A percentile compares a stretch with the other conserved stretches of the same genome.
Evolutionary conservation across 2,329 filamentous ascomycete genomes (phyloP).

Genomic region (Elsinoe fawcettii): DNA sequence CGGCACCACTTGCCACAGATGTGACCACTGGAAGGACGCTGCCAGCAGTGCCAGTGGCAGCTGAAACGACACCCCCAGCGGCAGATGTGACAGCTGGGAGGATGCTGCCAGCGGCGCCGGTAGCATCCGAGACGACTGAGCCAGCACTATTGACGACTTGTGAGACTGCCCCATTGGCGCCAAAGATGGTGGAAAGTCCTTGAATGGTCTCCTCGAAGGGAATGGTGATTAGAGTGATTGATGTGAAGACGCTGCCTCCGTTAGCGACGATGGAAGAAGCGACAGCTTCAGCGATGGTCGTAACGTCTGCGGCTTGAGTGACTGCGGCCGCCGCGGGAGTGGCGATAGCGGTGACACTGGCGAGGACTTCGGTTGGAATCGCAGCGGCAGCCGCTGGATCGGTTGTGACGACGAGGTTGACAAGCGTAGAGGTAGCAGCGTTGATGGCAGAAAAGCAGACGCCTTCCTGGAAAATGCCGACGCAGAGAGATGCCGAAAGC

Average conservation of each 20-base stretch:
- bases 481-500: slow-evolving; percentile 11
- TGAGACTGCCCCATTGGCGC: neutral
- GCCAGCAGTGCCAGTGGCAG: neutral
- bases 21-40: neutral
- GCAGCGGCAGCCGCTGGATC: slow-evolving; percentile 2
- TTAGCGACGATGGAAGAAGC: neutral
- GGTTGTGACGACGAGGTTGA: slow-evolving; percentile 8
- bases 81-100: neutral
- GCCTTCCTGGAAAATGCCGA: slow-evolving; percentile 10
- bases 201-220: neutral
- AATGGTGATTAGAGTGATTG: slow-evolving; percentile 2
- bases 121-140: neutral
- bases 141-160: neutral
- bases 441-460: slow-evolving; percentile 9
- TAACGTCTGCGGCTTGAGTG: neutral
- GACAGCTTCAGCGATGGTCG: neutral
- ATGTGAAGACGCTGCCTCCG: neutral
- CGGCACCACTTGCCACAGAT: neutral
- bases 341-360: neutral
- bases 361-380: neutral
- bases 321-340: neutral
- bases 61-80: neutral
- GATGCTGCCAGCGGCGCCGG: neutral
- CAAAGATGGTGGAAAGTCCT: slow-evolving; percentile 12
- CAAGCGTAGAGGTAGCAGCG: slow-evolving; percentile 10